These are phyloP conservation scores for Maudiozyma humilis DNA, from an alignment of 1,139 yeast species.

Conservation along the genomic window DNA sequence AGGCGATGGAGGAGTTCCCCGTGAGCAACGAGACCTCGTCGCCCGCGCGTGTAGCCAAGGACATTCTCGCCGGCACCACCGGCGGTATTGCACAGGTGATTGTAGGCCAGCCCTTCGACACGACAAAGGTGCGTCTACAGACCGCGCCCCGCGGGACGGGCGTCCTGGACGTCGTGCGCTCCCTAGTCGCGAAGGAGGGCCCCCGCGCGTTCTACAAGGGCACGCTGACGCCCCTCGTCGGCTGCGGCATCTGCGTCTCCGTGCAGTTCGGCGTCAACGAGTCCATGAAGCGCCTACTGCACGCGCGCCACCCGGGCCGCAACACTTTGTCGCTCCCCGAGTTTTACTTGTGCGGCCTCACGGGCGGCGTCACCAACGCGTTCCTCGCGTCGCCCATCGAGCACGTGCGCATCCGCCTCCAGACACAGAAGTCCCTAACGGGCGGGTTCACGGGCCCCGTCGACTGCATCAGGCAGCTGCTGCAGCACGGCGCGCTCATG, in stretches of 20 bases:
- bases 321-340: constrained; percentile 43
- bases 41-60: constrained; percentile 30
- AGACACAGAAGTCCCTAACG: constrained; percentile 46
- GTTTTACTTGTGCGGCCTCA: constrained; percentile 73
- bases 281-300: constrained; percentile 66
- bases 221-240: constrained; percentile 74
- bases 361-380: constrained; percentile 84
- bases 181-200: constrained; percentile 68
- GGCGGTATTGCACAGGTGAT: constrained; percentile 93
- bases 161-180: constrained; percentile 65
- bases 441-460: constrained; percentile 52
- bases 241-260: constrained; percentile 90
- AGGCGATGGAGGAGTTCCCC: constrained; percentile 6
- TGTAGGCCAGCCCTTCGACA: constrained; percentile 92
- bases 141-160: constrained; percentile 66
- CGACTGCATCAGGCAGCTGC: constrained; percentile 59
- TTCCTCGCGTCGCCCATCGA: constrained; percentile 86
- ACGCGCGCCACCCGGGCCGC: constrained; percentile 6
- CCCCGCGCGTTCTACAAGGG: constrained; percentile 80
- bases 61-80: constrained; percentile 79
- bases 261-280: constrained; percentile 87
- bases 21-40: not conserved
- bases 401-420: constrained; percentile 83
- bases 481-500: constrained; percentile 58
- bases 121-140: constrained; percentile 83